Percentiles rank a stretch among this genome's conserved stretches.
phyloP scores from a whole-genome alignment of 495 filamentous ascomycete species.

The Lophiotrema nucula region DNA sequence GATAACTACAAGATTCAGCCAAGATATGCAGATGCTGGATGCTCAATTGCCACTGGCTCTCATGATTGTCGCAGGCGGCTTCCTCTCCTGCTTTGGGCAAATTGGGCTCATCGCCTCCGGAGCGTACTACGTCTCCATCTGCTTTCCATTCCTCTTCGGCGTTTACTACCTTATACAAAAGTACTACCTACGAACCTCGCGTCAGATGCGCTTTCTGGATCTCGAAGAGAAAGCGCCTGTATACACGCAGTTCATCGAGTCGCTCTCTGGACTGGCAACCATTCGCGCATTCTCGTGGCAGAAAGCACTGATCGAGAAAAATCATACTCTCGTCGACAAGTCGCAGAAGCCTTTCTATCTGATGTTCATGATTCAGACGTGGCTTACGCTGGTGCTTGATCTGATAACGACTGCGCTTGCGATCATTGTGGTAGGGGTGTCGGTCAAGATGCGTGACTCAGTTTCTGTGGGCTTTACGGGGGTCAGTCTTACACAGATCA shows the following conservation, averaged over 20 bases:
- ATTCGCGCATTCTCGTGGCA: slow-evolving; percentile 48
- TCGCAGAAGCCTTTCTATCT: slow-evolving; percentile 51
- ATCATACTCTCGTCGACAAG: slow-evolving; percentile 37
- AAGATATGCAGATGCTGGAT: slow-evolving; percentile 61
- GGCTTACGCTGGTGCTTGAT: slow-evolving; percentile 46
- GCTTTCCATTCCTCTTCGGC: slow-evolving; percentile 15
- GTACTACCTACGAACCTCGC: slow-evolving; percentile 57
- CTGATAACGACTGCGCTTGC: slow-evolving; percentile 44
- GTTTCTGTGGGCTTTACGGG: slow-evolving; percentile 40
- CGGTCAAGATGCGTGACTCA: slow-evolving; percentile 29
- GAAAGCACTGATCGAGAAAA: slow-evolving; percentile 10
- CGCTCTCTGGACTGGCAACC: slow-evolving; percentile 43
- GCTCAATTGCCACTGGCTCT: slow-evolving; percentile 48
- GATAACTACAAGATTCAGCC: slow-evolving; percentile 52
- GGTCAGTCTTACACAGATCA: slow-evolving; percentile 44
- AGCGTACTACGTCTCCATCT: slow-evolving; percentile 7
- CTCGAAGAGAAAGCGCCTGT: slow-evolving; percentile 52
- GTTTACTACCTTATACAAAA: slow-evolving; percentile 51
- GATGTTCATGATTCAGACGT: slow-evolving; percentile 47
- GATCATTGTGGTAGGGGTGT: slow-evolving; percentile 38
- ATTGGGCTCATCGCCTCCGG: slow-evolving; percentile 5
- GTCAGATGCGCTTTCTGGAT: slow-evolving; percentile 59
- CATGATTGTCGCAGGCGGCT: neutral
- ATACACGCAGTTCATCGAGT: slow-evolving; percentile 48
- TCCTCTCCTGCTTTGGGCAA: neutral